Evolutionary conservation across 495 filamentous ascomycete species (phyloP).

Genomic region (Hyaloscypha bicolor): DNA sequence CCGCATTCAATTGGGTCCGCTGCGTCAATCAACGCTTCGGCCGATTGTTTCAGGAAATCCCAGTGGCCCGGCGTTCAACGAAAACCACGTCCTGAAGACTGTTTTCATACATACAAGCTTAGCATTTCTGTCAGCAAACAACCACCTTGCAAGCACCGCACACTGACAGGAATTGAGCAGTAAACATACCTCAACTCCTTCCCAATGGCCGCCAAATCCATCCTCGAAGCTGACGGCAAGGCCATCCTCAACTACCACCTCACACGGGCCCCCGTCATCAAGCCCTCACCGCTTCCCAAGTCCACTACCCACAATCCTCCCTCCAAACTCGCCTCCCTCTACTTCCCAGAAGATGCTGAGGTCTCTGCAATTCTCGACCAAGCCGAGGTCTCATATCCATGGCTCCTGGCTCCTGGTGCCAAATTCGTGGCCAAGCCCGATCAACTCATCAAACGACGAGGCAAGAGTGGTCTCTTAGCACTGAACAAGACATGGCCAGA

Average conservation of each 20-base stretch:
- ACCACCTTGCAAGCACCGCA: constrained; percentile 3
- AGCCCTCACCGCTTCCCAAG: constrained; percentile 89
- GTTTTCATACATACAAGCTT: neutral
- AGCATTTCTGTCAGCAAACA: constrained; percentile 14
- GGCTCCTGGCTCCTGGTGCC: constrained; percentile 77
- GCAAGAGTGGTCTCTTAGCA: constrained; percentile 95
- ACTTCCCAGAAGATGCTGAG: constrained; percentile 87
- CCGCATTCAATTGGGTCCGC: neutral
- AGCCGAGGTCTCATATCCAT: constrained; percentile 94
- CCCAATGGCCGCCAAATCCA: constrained; percentile 97
- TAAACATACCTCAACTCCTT: constrained; percentile 26
- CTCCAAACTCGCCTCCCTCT: constrained; percentile 83
- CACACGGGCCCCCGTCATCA: constrained; percentile 96
- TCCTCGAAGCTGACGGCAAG: constrained; percentile 99
- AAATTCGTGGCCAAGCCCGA: constrained; percentile 99
- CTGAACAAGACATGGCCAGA: constrained; percentile 98
- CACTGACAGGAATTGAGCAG: constrained; percentile 26
- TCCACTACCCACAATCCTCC: constrained; percentile 89
- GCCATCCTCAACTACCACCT: constrained; percentile 99
- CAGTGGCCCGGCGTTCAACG: neutral
- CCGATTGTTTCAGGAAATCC: neutral
- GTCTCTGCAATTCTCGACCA: constrained; percentile 87
- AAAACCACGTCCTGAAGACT: neutral
- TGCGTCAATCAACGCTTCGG: neutral
- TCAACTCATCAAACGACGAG: constrained; percentile 98